These are phyloP conservation scores for Agrocybe chaxingu DNA, from an alignment of 768 basidiomycete species.

Conservation along the genomic window DNA sequence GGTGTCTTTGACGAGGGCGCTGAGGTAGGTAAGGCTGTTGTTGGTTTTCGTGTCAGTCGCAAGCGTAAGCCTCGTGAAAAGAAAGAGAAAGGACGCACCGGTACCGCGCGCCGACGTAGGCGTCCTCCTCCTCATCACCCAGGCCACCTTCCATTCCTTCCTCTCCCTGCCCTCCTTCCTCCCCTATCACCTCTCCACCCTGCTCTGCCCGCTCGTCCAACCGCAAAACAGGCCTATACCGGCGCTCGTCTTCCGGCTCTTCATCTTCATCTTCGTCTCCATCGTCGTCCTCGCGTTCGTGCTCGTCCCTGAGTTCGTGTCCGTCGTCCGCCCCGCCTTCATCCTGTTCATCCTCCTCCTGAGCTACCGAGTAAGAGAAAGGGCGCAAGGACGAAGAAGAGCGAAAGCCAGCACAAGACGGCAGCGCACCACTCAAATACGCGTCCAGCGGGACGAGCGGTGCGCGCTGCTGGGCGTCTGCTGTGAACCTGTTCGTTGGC, in stretches of 20 bases:
- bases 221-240: too few relatives aligned
- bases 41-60: too few relatives aligned
- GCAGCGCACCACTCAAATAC: slow-evolving; percentile 50
- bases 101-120: slow-evolving; percentile 50
- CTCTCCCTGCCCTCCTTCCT: too few relatives aligned
- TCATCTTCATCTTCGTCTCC: neutral
- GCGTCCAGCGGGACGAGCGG: slow-evolving; percentile 54
- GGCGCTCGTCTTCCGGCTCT: neutral
- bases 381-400: too few relatives aligned
- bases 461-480: slow-evolving; percentile 64
- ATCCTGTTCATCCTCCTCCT: slow-evolving; percentile 2
- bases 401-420: slow-evolving; percentile 37
- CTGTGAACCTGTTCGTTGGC: slow-evolving; percentile 61
- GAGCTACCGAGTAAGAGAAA: neutral
- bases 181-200: too few relatives aligned
- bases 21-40: slow-evolving; percentile 55
- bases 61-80: accelerated
- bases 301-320: too few relatives aligned
- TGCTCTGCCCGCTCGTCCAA: too few relatives aligned
- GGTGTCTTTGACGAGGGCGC: slow-evolving; percentile 59
- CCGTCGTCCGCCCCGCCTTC: slow-evolving; percentile 8
- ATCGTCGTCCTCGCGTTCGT: neutral
- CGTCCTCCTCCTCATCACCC: too few relatives aligned
- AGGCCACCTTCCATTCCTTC: too few relatives aligned
- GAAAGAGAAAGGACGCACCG: slow-evolving; percentile 39